A percentile compares a stretch with the other conserved stretches of the same genome.
These are phyloP conservation scores for Leccinum aurantiacum DNA, from an alignment of 768 basidiomycete genomes.

Conservation along the genomic window DNA sequence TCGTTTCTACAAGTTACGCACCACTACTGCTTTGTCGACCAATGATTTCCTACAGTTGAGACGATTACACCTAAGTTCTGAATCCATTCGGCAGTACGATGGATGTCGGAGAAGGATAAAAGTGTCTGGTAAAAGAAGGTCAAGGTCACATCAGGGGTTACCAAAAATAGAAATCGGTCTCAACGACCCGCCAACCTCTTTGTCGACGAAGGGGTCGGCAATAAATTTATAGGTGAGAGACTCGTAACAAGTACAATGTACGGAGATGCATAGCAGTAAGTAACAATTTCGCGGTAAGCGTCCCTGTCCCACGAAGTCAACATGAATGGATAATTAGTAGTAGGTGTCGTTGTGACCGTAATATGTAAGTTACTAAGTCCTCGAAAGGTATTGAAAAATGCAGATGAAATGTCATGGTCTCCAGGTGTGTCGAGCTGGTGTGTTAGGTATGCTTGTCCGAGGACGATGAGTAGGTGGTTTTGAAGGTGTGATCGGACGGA, in stretches of 20 bases:
- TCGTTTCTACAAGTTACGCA: slow-evolving; percentile 40
- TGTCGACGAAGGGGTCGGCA: neutral
- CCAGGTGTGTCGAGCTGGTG: slow-evolving; percentile 60
- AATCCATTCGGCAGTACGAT: slow-evolving; percentile 51
- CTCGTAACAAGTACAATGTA: slow-evolving; percentile 28
- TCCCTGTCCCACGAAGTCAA: slow-evolving; percentile 29
- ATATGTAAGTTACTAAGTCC: slow-evolving; percentile 13
- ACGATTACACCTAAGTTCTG: slow-evolving; percentile 77
- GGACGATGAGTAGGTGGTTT: slow-evolving; percentile 51
- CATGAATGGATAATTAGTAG: slow-evolving; percentile 33
- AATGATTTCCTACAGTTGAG: slow-evolving; percentile 68
- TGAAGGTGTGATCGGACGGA: slow-evolving; percentile 66
- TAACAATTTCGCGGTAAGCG: slow-evolving; percentile 22
- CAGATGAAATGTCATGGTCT: slow-evolving; percentile 48
- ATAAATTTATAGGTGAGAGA: slow-evolving; percentile 20
- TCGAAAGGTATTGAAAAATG: slow-evolving; percentile 18
- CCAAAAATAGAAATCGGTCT: slow-evolving; percentile 14
- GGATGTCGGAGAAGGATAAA: neutral
- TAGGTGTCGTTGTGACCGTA: slow-evolving; percentile 14
- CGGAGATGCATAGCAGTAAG: slow-evolving; percentile 22
- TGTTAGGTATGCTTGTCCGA: slow-evolving; percentile 40
- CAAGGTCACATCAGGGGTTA: neutral
- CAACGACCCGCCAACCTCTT: neutral
- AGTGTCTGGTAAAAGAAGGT: neutral
- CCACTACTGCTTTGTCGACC: slow-evolving; percentile 81